Conservation (phyloP, 1,284 basidiomycete species). For the Trichosporon inkin region DNA sequence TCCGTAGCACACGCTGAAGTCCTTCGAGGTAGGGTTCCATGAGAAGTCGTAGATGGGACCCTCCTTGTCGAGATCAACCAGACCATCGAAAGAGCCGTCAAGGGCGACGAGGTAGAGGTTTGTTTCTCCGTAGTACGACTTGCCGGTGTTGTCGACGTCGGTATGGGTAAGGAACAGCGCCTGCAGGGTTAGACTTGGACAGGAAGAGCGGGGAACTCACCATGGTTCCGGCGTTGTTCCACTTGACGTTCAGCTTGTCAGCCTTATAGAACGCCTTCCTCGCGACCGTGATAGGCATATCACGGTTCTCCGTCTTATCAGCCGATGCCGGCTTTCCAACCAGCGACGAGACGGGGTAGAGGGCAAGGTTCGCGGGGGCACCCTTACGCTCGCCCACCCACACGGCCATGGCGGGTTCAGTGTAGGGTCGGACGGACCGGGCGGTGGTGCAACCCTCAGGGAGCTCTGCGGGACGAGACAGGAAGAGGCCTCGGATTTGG, state of each 20-base stretch:
- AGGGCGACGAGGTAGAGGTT: slow-evolving; percentile 88
- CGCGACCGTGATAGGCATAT: slow-evolving; percentile 49
- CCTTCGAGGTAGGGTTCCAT: slow-evolving; percentile 96
- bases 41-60: slow-evolving; percentile 95
- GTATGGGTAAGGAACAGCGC: slow-evolving; percentile 87
- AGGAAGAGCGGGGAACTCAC: slow-evolving; percentile 30
- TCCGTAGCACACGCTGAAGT: slow-evolving; percentile 93
- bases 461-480: slow-evolving; percentile 37
- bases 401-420: slow-evolving; percentile 61
- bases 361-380: slow-evolving; percentile 82
- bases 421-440: slow-evolving; percentile 32
- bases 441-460: slow-evolving; percentile 32
- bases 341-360: slow-evolving; percentile 71
- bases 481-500: slow-evolving; percentile 43
- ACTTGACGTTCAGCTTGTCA: slow-evolving; percentile 89
- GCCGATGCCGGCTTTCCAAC: slow-evolving; percentile 46
- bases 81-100: slow-evolving; percentile 93
- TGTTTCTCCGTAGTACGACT: slow-evolving; percentile 97
- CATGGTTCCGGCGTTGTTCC: slow-evolving; percentile 79
- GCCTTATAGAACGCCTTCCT: slow-evolving; percentile 94
- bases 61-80: slow-evolving; percentile 90
- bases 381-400: slow-evolving; percentile 96
- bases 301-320: slow-evolving; percentile 58
- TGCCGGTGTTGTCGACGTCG: slow-evolving; percentile 94
- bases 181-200: slow-evolving; percentile 54